Percentiles rank a stretch among this genome's conserved stretches.
These are phyloP conservation scores for Ophiostoma triangulosporum DNA, from an alignment of 2,329 filamentous ascomycete genomes.

Conservation along the genomic window DNA sequence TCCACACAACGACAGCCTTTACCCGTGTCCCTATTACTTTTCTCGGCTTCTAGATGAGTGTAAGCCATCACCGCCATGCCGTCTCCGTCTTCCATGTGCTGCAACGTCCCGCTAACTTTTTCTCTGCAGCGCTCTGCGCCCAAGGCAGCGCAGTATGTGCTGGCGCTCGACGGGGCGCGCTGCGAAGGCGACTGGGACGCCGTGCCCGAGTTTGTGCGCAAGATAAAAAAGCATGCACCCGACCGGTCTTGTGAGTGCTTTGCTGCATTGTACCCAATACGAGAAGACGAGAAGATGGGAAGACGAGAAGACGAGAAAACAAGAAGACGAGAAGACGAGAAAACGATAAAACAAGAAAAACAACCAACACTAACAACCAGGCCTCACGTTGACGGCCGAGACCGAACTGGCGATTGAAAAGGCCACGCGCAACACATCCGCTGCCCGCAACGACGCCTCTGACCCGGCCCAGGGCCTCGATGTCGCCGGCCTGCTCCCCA, in stretches of 20 bases:
- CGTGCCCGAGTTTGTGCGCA: conserved; percentile 78
- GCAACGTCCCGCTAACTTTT: not conserved
- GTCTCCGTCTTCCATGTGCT: not conserved
- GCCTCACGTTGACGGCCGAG: conserved; percentile 56
- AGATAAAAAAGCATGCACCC: conserved; percentile 87
- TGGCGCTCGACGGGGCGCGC: conserved; percentile 70
- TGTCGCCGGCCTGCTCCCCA: conserved; percentile 31
- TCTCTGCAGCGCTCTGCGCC: conserved; percentile 2
- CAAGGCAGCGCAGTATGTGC: conserved; percentile 74
- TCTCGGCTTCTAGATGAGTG: conserved; percentile 8
- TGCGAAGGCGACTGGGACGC: conserved; percentile 80
- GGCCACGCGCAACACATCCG: conserved; percentile 31
- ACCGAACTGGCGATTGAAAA: conserved; percentile 53
- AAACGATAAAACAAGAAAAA: not conserved
- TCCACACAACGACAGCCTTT: not conserved
- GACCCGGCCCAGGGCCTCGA: conserved; percentile 30
- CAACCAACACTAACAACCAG: conserved; percentile 25
- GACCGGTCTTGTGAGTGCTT: conserved; percentile 59
- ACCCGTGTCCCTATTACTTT: not conserved
- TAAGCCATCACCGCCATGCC: not conserved
- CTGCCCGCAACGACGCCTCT: conserved; percentile 29
- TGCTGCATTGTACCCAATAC: too few species aligned
- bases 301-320: too few species aligned
- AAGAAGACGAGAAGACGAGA: too few species aligned
- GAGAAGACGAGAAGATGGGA: too few species aligned